Conservation (phyloP, 1,139 yeast species). For the Pichia sp. region DNA sequence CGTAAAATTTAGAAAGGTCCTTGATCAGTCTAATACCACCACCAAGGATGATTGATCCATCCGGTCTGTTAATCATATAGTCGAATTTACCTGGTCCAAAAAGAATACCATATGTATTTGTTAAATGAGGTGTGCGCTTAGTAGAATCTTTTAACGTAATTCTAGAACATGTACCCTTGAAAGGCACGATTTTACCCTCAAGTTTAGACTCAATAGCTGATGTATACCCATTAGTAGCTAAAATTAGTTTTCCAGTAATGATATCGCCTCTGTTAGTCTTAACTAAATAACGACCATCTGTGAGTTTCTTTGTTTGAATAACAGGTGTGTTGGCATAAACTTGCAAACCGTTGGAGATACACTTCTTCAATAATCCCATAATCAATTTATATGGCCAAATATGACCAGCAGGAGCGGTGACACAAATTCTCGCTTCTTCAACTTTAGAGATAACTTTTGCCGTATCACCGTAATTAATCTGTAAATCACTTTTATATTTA, state of each 20-base stretch:
- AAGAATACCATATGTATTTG: neutral
- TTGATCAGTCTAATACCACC: constrained; percentile 17
- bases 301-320: constrained; percentile 15
- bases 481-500: constrained; percentile 18
- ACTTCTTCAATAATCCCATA: constrained; percentile 25
- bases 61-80: constrained; percentile 25
- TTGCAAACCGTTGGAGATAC: neutral
- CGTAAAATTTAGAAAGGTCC: neutral
- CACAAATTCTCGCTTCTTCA: constrained; percentile 26
- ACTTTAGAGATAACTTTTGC: constrained; percentile 21
- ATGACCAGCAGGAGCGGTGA: constrained; percentile 35
- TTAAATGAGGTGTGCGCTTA: constrained; percentile 17
- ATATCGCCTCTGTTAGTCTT: constrained; percentile 31
- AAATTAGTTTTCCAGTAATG: constrained; percentile 29
- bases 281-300: constrained; percentile 25
- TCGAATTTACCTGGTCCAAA: constrained; percentile 18
- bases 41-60: constrained; percentile 26
- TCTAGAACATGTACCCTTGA: constrained; percentile 24
- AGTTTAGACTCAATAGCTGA: constrained; percentile 26
- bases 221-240: constrained; percentile 37
- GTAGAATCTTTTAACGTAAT: constrained; percentile 20
- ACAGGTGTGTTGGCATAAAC: constrained; percentile 6
- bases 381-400: constrained; percentile 39
- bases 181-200: constrained; percentile 19
- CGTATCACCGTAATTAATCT: constrained; percentile 20